A percentile compares a stretch with the other conserved stretches of the same genome.
Evolutionary conservation across 176 grass and related monocot genomes (phyloP).

Genomic region (Juncus inflexus): DNA sequence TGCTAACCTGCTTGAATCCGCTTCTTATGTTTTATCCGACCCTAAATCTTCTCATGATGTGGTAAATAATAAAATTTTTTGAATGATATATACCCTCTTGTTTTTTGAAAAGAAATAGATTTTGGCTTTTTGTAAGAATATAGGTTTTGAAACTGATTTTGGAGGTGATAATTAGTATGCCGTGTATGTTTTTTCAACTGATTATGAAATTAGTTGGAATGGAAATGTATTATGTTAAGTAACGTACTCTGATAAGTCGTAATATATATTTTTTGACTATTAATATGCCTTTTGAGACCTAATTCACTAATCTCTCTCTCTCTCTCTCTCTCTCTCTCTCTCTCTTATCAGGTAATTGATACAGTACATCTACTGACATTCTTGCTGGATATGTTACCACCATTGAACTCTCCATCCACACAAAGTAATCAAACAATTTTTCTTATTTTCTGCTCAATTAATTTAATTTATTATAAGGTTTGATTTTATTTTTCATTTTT

Average conservation of each 20-base stretch:
- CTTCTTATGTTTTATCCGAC: constrained; percentile 72
- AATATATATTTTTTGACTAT: not conserved
- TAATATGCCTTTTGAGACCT: not conserved
- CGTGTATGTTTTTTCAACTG: not conserved
- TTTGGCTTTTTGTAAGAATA: constrained; percentile 2
- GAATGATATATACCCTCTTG: not conserved
- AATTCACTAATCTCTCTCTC: constrained; percentile 2
- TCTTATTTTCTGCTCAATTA: not conserved
- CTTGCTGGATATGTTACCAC: constrained; percentile 64
- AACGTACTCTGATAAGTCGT: not conserved
- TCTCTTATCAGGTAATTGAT: constrained; percentile 57
- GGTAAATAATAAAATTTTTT: constrained; percentile 7
- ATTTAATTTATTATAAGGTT: not conserved
- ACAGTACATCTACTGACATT: constrained; percentile 69
- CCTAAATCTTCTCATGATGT: constrained; percentile 44
- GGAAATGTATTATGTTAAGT: not conserved
- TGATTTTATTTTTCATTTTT: not conserved
- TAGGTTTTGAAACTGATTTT: not conserved
- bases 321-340: constrained; percentile 8
- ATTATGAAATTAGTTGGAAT: constrained; percentile 1
- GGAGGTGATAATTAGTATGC: not conserved
- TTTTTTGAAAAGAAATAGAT: constrained; percentile 8
- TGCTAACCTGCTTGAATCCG: constrained; percentile 95
- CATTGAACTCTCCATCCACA: constrained; percentile 26
- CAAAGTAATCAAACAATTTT: constrained; percentile 25